A percentile compares a stretch with the other conserved stretches of the same genome.
Evolutionary conservation across 208 protist genomes (phyloP).

Genomic region (Acanthamoeba lenticulata): DNA sequence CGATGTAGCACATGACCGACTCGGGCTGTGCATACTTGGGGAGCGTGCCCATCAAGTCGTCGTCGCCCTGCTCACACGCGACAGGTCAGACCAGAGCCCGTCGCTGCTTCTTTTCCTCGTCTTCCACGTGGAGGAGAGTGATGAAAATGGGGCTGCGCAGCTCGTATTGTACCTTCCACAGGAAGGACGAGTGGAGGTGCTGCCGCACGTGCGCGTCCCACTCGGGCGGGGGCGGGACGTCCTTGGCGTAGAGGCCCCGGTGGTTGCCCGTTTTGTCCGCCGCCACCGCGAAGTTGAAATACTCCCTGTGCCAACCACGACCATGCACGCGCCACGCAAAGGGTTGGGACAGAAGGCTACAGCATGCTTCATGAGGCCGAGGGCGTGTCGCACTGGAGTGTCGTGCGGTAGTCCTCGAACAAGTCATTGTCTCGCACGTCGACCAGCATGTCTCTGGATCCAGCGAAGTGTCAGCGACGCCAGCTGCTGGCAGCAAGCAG

Average conservation of each 20-base stretch:
- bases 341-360: background rate
- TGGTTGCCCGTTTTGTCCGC: background rate
- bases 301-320: background rate
- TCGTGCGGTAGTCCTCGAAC: background rate
- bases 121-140: too few species aligned
- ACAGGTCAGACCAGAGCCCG: too few species aligned
- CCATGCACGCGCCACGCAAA: background rate
- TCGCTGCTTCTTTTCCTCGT: too few species aligned
- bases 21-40: background rate
- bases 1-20: slow-evolving; percentile 52
- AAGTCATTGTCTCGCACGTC: background rate
- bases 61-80: background rate
- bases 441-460: background rate
- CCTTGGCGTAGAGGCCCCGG: slow-evolving; percentile 39
- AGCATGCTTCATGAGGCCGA: too few species aligned
- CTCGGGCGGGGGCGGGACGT: background rate
- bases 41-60: background rate
- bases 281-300: background rate
- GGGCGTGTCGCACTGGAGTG: background rate
- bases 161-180: slow-evolving; percentile 45
- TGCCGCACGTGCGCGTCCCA: background rate
- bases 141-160: background rate
- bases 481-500: background rate
- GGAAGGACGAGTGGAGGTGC: background rate
- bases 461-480: too few species aligned